Base-by-base conservation (phyloP, 1,284 basidiomycete genomes). In the Ustilago curta region DNA sequence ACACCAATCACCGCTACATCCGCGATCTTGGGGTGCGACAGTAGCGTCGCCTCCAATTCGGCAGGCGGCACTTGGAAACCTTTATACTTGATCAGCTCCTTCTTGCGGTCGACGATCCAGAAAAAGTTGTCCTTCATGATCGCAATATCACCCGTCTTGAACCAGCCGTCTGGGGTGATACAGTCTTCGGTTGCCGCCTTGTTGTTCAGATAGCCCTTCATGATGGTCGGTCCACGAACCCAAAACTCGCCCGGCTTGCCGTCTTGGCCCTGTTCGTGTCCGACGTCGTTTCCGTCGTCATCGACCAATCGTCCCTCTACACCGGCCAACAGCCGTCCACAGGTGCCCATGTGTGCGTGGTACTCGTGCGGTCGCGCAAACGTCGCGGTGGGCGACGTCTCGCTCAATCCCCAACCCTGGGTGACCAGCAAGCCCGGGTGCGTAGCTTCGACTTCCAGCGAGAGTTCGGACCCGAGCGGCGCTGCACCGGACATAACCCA, bases 401-500 rank as follows among this genome's bases (percentile, higher is more conserved):
- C 93, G 0, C 92, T 93, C 18, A 94, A 86, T 12, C 93, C 92
- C 74, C 91, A 94, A 8, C 86, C 85, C 65, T 87, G 85, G 2
- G 84, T 84, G 37, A 86, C 80, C 0, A 44, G 52, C 45, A 76
- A 27, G 50, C 37, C 76, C 0, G 72, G 79, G n/a, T 93, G 84
- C 40, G 90, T 80, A 37, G 87, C 85, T 45, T 88, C 84, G 35
- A 92, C 83, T 72, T 89, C 87, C 85, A 88, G 84, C 12, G 89
- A 88, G 14, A 94, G 87, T 9, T 89, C 88, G 0, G 87, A 86
- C 1, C 91, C 90, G 7, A 95, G 87, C 0, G 94, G 93, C 2
- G 95, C 95, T 0, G 93, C 95, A 6, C 93, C 94, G 1, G 90
- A 92, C 74, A 90, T 88, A 51, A 94, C 78, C 7, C 88, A 85